Base-by-base conservation (phyloP, 2,329 filamentous ascomycete species). In the Tolypocladium paradoxum region DNA sequence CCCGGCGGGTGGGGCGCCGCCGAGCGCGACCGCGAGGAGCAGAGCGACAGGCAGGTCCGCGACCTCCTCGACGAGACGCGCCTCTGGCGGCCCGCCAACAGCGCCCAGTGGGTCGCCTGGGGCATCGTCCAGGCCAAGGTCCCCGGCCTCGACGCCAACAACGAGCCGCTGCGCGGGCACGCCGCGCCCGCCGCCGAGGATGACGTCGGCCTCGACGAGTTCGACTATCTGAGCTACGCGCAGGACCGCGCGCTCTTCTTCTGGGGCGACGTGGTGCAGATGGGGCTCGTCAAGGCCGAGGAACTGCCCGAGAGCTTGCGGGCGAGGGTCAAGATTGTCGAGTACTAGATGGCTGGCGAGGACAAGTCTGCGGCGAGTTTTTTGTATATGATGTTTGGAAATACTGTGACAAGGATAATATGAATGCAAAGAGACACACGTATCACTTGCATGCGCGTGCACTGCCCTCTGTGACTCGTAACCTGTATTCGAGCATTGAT, bases 101-200 rank as follows among this genome's bases (percentile, higher is more conserved):
- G 86, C 36, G 90, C 89, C 2, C 83, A 88, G 70, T 99, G 93
- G 93, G 82, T 95, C 27, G 88, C 90, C 1, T 99, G 93, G 93
- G 93, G 93, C 27, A 89, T 97, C 56, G 87, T 99, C 50, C 93
- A 99, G 71, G 92, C 93, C 48, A 91, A 93, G 66, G 77, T 95
- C 1, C 84, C 88, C 0, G 88, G 84, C 0, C 75, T 92, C 65
- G 81, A 85, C 20, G 56, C 54, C 37, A 56, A 56, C 50, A 57
- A 58, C 18, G 70, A 72, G 18, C 73, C 75, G 36, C 71, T 69
- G 16, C 61, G 59, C 1, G 64, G 60, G 11, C 66, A 68, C 33
- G 64, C 62, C 31, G 62, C 62, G 4, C 64, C 71, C 46, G 66
- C 62, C 55, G 63, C 65, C 3, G 77, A 76, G 48, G 73, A 73